Conservation (phyloP, 2,329 filamentous ascomycete species). For the Colletotrichum magnum region DNA sequence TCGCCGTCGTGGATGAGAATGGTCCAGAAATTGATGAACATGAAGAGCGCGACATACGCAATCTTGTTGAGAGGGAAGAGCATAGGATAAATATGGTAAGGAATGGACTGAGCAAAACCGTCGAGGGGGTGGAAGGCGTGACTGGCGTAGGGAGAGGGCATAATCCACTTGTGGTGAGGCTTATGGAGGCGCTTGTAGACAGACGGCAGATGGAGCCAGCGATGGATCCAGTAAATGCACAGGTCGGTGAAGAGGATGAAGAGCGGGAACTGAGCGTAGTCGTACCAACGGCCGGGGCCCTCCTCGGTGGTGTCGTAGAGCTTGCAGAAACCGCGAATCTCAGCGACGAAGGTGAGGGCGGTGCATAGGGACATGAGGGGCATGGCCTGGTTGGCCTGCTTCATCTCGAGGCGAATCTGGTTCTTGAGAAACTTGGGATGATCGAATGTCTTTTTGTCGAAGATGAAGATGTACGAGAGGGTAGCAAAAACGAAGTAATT, state of each 20-base stretch:
- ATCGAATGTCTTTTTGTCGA: slow-evolving; percentile 89
- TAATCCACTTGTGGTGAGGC: slow-evolving; percentile 99
- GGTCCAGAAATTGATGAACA: slow-evolving; percentile 97
- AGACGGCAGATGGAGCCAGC: slow-evolving; percentile 83
- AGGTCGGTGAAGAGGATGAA: slow-evolving; percentile 92
- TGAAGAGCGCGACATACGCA: slow-evolving; percentile 87
- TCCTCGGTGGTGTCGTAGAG: slow-evolving; percentile 87
- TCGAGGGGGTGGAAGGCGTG: slow-evolving; percentile 97
- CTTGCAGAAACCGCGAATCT: slow-evolving; percentile 87
- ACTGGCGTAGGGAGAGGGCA: slow-evolving; percentile 93
- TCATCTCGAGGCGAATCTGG: slow-evolving; percentile 89
- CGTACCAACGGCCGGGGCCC: slow-evolving; percentile 84
- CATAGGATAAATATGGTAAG: slow-evolving; percentile 95
- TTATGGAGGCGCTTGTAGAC: slow-evolving; percentile 95
- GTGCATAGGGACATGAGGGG: slow-evolving; percentile 88
- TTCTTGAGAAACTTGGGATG: slow-evolving; percentile 97
- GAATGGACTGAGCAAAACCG: slow-evolving; percentile 88
- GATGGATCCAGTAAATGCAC: slow-evolving; percentile 93
- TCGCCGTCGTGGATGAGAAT: slow-evolving; percentile 97
- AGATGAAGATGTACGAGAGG: slow-evolving; percentile 89
- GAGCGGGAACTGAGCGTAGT: slow-evolving; percentile 86
- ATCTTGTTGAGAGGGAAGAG: slow-evolving; percentile 94
- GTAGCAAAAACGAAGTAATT: slow-evolving; percentile 89
- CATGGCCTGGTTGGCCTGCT: slow-evolving; percentile 81
- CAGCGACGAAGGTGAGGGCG: slow-evolving; percentile 83